These are phyloP conservation scores for Talaromyces sp. DNA, from an alignment of 2,329 filamentous ascomycete genomes.

Conservation along the genomic window DNA sequence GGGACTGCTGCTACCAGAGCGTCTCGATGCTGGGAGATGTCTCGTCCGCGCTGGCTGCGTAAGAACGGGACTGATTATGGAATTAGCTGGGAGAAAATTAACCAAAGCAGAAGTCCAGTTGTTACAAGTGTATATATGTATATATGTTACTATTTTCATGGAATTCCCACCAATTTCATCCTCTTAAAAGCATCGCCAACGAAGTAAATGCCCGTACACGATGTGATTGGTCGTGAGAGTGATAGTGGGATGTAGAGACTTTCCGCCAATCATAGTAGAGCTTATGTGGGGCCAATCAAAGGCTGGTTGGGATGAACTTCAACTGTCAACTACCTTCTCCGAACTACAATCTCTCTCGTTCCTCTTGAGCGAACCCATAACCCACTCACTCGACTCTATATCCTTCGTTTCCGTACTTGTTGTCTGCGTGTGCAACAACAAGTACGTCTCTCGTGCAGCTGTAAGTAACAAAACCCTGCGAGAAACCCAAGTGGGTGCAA, in stretches of 20 bases:
- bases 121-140: neutral
- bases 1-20: slow-evolving; percentile 7
- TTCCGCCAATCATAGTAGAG: too few species aligned
- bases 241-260: neutral
- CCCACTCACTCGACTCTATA: too few species aligned
- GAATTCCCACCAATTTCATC: neutral
- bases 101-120: neutral
- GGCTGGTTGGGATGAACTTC: too few species aligned
- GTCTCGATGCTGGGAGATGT: neutral
- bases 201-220: neutral
- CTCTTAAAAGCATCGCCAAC: neutral
- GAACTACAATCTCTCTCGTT: too few species aligned
- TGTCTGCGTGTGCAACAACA: neutral
- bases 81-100: neutral
- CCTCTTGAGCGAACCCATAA: neutral
- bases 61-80: neutral
- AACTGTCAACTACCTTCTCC: too few species aligned
- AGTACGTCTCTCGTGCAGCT: neutral
- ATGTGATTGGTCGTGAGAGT: neutral
- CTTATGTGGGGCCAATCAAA: too few species aligned
- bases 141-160: neutral
- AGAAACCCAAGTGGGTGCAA: neutral
- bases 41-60: neutral
- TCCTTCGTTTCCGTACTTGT: neutral
- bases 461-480: neutral